These are phyloP conservation scores for Sanghuangporus sanghuang DNA, from an alignment of 1,284 basidiomycete genomes.

Conservation along the genomic window DNA sequence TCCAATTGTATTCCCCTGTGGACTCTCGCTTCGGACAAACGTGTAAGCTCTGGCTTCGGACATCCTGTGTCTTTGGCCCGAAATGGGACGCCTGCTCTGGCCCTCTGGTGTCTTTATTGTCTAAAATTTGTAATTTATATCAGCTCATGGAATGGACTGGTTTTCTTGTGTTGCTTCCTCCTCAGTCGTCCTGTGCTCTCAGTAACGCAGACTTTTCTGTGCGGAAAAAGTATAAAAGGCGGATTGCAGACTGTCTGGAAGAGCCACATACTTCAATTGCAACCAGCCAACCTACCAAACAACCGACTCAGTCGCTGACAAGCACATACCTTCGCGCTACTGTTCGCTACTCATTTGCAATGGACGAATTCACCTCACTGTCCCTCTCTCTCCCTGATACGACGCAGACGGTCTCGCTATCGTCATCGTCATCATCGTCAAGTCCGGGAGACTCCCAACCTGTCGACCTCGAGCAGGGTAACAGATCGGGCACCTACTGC, in stretches of 20 bases:
- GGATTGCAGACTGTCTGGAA: not conserved
- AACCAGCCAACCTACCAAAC: no score
- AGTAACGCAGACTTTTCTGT: not conserved
- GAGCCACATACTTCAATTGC: not conserved
- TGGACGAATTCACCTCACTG: constrained; percentile 5
- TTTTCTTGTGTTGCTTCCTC: not conserved
- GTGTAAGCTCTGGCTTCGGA: no score
- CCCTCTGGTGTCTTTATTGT: not conserved
- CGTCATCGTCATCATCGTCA: not conserved
- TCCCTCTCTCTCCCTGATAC: not conserved
- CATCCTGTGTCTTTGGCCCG: no score
- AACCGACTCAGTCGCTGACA: no score
- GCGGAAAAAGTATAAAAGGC: not conserved
- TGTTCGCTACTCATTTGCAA: not conserved
- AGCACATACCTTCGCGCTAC: not conserved
- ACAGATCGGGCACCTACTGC: constrained; percentile 1
- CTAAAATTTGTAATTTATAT: not conserved
- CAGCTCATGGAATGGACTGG: not conserved
- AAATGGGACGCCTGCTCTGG: no score
- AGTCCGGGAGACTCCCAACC: constrained; percentile 1
- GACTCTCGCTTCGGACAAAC: not conserved
- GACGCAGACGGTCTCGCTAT: not conserved
- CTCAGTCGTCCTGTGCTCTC: not conserved
- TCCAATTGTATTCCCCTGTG: not conserved
- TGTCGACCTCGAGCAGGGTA: not conserved